A percentile compares a stretch with the other conserved stretches of the same genome.
Evolutionary conservation across 441 rosid species (phyloP).

Genomic region (Aleurites moluccanus): DNA sequence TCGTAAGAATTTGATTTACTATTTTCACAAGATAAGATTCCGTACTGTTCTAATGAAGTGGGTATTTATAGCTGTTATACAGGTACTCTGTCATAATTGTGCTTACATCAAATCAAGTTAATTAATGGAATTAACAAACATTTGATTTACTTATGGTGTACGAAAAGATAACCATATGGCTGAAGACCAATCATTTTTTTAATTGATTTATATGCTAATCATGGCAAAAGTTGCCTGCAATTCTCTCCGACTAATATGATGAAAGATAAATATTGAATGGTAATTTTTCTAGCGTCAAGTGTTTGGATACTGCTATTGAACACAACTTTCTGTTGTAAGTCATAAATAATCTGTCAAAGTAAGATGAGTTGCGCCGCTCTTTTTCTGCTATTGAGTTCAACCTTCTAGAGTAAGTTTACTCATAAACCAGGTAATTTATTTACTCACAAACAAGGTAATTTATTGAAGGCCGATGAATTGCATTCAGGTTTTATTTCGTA

Average conservation of each 20-base stretch:
- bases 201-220: neutral
- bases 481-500: constrained; percentile 13
- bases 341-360: constrained; percentile 3
- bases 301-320: neutral
- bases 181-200: constrained; percentile 1
- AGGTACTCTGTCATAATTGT: constrained; percentile 34
- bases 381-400: constrained; percentile 16
- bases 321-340: constrained; percentile 16
- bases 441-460: constrained; percentile 16
- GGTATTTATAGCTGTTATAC: constrained; percentile 41
- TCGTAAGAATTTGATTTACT: constrained; percentile 30
- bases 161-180: constrained; percentile 20
- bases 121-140: constrained; percentile 34
- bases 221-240: neutral
- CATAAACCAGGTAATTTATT: constrained; percentile 17
- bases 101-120: constrained; percentile 37
- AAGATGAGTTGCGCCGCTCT: constrained; percentile 2
- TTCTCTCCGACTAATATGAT: neutral
- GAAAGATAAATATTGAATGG: constrained; percentile 1
- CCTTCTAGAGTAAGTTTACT: constrained; percentile 20
- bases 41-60: constrained; percentile 39
- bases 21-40: constrained; percentile 19
- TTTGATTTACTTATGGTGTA: constrained; percentile 18
- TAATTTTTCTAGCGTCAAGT: neutral
- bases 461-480: constrained; percentile 12